Base-by-base conservation (phyloP, 1,284 basidiomycete genomes). In the Porodaedalea pini region DNA sequence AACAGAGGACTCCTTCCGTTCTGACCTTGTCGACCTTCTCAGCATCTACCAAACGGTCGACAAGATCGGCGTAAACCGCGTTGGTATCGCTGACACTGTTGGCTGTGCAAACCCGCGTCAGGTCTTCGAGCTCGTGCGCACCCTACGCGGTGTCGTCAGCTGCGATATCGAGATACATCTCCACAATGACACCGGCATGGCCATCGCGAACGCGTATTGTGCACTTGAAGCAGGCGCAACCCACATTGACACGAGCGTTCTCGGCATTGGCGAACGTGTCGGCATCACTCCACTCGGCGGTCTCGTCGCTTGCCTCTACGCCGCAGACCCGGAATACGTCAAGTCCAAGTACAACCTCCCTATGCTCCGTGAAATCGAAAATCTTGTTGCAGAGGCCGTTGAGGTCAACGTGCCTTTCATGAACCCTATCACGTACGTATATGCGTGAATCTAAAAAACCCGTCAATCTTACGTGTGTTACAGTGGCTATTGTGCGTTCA, bases 31-130 rank as follows among this genome's bases (percentile, higher is more conserved):
- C 73, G 97, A 99, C 78, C 82, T 99, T 50, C 83, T 99, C 56
- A 95, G 92, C 51, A 98, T 99, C 77, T 99, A 99, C 82, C 93
- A 97, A 75, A 97, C 96, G 53, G 97, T 99, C 56, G 97, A 99
- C 81, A 98, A 98, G 82, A 95, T 99, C 68, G 97, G 97, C 61
- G 96, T 99, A 56, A 95, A 99, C 81, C 88, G 97, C 65, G 97
- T 99, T 65, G 97, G 97, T 73, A 96, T 99, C 64, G 97, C 97
- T 36, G 97, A 99, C 75, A 99, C 97, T 11, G 97, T 99, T 65
- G 97, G 97, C 52, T 98, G 96, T 69, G 97, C 97, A 59, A 98
- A 98, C 79, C 95, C 97, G 13, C 82, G 97, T 68, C 97, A 99
- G 73, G 97, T 99, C 5, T 99, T 99, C 74, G 97, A 99, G 60